phyloP scores from a whole-genome alignment of 495 filamentous ascomycete genomes.

The Talaromyces proteolyticus region DNA sequence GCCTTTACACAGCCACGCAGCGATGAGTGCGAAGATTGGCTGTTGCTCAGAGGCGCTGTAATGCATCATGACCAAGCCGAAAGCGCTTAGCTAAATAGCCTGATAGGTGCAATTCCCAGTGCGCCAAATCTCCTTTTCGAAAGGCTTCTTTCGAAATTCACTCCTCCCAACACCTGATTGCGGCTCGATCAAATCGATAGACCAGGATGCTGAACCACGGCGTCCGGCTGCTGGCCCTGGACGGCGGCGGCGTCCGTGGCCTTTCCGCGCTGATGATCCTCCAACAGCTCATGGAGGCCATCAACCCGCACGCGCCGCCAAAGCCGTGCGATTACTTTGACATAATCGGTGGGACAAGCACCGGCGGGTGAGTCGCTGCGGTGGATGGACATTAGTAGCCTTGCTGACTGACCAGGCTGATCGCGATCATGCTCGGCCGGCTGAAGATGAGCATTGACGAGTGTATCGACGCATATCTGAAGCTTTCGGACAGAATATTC shows the following conservation, averaged over 20 bases:
- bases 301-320: slow-evolving; percentile 30
- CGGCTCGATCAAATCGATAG: too few species aligned
- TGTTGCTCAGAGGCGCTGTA: too few species aligned
- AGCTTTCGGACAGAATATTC: slow-evolving; percentile 30
- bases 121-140: too few species aligned
- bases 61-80: too few species aligned
- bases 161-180: too few species aligned
- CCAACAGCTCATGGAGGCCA: slow-evolving; percentile 36
- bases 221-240: slow-evolving; percentile 31
- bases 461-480: slow-evolving; percentile 38
- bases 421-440: slow-evolving; percentile 36
- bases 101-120: too few species aligned
- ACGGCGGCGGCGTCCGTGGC: slow-evolving; percentile 51
- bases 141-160: too few species aligned
- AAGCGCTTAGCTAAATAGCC: too few species aligned
- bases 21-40: too few species aligned
- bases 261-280: slow-evolving; percentile 47
- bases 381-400: neutral
- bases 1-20: too few species aligned
- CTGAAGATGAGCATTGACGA: slow-evolving; percentile 40
- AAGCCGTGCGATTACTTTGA: slow-evolving; percentile 46
- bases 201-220: neutral
- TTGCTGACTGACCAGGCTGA: slow-evolving; percentile 13
- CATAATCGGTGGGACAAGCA: slow-evolving; percentile 35
- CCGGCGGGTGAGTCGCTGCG: slow-evolving; percentile 26